Conservation (phyloP, 2,329 filamentous ascomycete genomes). For the Monilinia polystroma region DNA sequence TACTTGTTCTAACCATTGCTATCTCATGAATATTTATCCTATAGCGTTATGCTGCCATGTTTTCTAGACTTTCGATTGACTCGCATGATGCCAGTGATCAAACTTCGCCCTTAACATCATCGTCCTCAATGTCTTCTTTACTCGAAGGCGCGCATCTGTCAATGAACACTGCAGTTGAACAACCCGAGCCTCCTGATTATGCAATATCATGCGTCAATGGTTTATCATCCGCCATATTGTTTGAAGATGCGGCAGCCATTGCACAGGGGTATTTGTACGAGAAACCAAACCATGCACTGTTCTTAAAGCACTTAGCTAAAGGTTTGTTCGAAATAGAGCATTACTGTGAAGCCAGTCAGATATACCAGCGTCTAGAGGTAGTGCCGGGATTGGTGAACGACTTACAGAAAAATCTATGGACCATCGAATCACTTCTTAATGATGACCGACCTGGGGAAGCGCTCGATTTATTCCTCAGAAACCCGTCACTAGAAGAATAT, state of each 20-base stretch:
- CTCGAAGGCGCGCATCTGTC: not conserved
- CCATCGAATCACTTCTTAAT: slow-evolving; percentile 14
- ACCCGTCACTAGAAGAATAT: not conserved
- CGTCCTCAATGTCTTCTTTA: not conserved
- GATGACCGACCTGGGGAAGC: slow-evolving; percentile 13
- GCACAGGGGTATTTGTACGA: slow-evolving; percentile 15
- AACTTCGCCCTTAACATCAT: slow-evolving; percentile 11
- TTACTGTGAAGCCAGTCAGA: slow-evolving; percentile 14
- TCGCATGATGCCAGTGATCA: slow-evolving; percentile 8
- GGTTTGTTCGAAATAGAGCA: slow-evolving; percentile 15
- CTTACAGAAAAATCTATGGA: slow-evolving; percentile 8
- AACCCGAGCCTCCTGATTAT: slow-evolving; percentile 5
- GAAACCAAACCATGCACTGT: slow-evolving; percentile 11
- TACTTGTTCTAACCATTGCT: too few species aligned
- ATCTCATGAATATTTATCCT: not conserved
- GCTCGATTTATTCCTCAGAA: slow-evolving; percentile 11
- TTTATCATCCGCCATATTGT: slow-evolving; percentile 7
- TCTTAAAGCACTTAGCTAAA: slow-evolving; percentile 15
- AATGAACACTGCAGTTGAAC: not conserved
- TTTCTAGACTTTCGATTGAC: slow-evolving; percentile 12
- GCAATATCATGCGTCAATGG: slow-evolving; percentile 8
- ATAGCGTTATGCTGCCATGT: not conserved
- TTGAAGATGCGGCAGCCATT: slow-evolving; percentile 14
- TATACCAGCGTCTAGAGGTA: slow-evolving; percentile 15
- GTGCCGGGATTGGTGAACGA: slow-evolving; percentile 6